These are phyloP conservation scores for Pseudomassariella vexata DNA, from an alignment of 2,329 filamentous ascomycete species.

Conservation along the genomic window DNA sequence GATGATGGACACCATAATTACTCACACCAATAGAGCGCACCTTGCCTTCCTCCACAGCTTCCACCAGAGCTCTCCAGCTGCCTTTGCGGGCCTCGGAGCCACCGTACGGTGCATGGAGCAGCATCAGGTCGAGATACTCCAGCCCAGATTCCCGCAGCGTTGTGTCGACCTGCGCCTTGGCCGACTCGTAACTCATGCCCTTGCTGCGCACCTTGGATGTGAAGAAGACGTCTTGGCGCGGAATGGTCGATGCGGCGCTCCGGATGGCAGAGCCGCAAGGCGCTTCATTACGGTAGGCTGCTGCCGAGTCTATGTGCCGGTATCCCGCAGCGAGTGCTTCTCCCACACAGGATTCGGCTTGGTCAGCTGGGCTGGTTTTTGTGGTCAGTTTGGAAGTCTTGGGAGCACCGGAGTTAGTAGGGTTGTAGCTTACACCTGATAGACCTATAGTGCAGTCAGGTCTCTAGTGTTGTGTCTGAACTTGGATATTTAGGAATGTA, in stretches of 20 bases:
- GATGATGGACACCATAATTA: constrained; percentile 59
- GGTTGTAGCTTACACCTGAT: constrained; percentile 46
- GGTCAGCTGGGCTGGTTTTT: constrained; percentile 24
- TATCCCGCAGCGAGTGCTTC: constrained; percentile 46
- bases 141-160: constrained; percentile 58
- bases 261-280: constrained; percentile 40
- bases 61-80: constrained; percentile 57
- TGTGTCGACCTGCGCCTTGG: constrained; percentile 57
- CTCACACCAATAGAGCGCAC: constrained; percentile 56
- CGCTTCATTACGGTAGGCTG: constrained; percentile 45
- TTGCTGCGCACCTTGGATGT: constrained; percentile 49
- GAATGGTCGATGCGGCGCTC: constrained; percentile 26
- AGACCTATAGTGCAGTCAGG: constrained; percentile 32
- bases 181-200: constrained; percentile 50
- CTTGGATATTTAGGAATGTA: background rate
- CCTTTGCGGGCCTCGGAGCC: constrained; percentile 50
- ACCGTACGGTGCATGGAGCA: constrained; percentile 57
- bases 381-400: background rate
- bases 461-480: too few relatives aligned
- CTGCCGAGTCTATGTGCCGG: constrained; percentile 51
- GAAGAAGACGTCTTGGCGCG: constrained; percentile 47
- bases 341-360: constrained; percentile 31
- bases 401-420: too few relatives aligned
- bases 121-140: constrained; percentile 61
- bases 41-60: constrained; percentile 56